Conservation (phyloP, 495 filamentous ascomycete species). For the Hypoxylon fragiforme region DNA sequence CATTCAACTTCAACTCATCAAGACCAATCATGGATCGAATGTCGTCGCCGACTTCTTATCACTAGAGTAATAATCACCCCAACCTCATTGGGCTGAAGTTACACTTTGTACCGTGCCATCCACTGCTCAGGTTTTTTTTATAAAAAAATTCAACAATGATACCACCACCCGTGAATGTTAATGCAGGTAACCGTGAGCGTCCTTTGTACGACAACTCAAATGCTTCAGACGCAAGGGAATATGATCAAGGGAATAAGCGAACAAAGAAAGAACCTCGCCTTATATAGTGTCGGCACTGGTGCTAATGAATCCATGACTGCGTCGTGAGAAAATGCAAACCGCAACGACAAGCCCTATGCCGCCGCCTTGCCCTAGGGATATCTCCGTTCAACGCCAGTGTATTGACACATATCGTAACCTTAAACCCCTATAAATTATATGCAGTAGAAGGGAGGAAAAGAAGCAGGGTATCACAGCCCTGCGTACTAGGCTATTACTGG, state of each 20-base stretch:
- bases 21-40: neutral
- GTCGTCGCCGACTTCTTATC: conserved; percentile 5
- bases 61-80: neutral
- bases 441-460: conserved; percentile 5
- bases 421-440: conserved; percentile 20
- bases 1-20: conserved; percentile 14
- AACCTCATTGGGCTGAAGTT: neutral
- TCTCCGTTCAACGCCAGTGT: conserved; percentile 26
- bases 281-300: conserved; percentile 31
- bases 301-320: conserved; percentile 31
- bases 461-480: neutral
- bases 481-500: neutral
- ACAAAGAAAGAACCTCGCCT: too few species aligned
- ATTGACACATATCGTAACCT: conserved; percentile 5
- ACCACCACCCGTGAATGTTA: conserved; percentile 20
- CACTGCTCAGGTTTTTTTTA: neutral
- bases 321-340: conserved; percentile 18
- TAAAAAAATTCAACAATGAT: conserved; percentile 14
- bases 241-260: conserved; percentile 16
- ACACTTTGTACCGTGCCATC: neutral
- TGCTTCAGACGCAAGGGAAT: conserved; percentile 8
- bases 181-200: conserved; percentile 20
- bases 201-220: conserved; percentile 11
- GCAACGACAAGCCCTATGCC: conserved; percentile 4
- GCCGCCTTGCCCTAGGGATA: conserved; percentile 18